Evolutionary conservation across 768 basidiomycete species (phyloP).

Genomic region (Psilocybe cubensis): DNA sequence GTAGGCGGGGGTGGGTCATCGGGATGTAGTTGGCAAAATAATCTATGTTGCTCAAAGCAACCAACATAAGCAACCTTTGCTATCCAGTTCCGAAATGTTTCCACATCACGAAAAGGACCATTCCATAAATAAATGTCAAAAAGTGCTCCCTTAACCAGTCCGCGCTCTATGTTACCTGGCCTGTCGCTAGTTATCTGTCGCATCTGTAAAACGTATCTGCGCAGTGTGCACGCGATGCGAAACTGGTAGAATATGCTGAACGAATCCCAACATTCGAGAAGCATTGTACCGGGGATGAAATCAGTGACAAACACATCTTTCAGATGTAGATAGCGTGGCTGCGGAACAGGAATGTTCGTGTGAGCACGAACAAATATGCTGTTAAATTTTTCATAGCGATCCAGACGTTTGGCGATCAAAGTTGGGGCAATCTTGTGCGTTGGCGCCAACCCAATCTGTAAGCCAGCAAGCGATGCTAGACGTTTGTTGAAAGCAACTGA

Average conservation of each 20-base stretch:
- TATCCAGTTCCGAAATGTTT: not conserved
- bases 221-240: slow-evolving; percentile 27
- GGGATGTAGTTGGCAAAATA: no score
- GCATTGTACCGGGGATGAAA: slow-evolving; percentile 24
- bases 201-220: slow-evolving; percentile 29
- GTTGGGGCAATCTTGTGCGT: slow-evolving; percentile 7
- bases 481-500: not conserved
- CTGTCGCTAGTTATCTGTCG: slow-evolving; percentile 6
- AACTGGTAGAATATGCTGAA: slow-evolving; percentile 23
- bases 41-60: no score
- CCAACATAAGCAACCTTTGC: not conserved
- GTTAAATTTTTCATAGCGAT: not conserved
- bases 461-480: not conserved
- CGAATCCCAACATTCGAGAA: slow-evolving; percentile 26
- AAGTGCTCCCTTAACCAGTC: not conserved
- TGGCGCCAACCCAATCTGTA: not conserved
- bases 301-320: slow-evolving; percentile 24
- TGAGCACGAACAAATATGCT: slow-evolving; percentile 9
- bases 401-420: slow-evolving; percentile 6
- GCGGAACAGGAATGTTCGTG: slow-evolving; percentile 9
- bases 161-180: slow-evolving; percentile 2
- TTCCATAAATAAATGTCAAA: not conserved
- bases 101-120: not conserved
- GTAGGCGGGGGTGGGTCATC: no score
- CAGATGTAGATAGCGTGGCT: no score